Percentiles rank a stretch among this genome's conserved stretches.
Evolutionary conservation across 2,329 filamentous ascomycete species (phyloP).

Genomic region (Xylaria sp.): DNA sequence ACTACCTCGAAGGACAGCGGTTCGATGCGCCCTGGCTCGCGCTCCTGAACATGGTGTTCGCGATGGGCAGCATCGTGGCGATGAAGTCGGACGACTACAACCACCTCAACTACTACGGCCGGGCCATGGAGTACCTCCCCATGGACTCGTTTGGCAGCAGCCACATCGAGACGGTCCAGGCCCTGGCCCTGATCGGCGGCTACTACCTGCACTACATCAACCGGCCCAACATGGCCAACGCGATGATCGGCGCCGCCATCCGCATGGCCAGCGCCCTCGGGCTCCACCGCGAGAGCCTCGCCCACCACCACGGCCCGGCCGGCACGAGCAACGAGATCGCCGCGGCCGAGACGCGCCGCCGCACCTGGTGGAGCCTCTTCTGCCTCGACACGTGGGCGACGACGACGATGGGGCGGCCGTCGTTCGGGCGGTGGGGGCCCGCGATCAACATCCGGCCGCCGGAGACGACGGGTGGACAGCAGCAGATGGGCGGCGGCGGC

Average conservation of each 20-base stretch:
- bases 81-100: conserved; percentile 66
- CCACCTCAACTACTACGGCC: conserved; percentile 71
- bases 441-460: conserved; percentile 69
- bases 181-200: conserved; percentile 70
- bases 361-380: conserved; percentile 77
- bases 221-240: conserved; percentile 75
- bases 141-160: conserved; percentile 71
- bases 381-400: conserved; percentile 75
- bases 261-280: conserved; percentile 76
- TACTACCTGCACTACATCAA: conserved; percentile 81
- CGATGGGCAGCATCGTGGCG: conserved; percentile 72
- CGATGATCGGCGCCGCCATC: conserved; percentile 70
- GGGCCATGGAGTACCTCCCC: conserved; percentile 66
- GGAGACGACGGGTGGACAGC: too few relatives aligned
- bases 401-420: conserved; percentile 71
- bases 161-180: conserved; percentile 73
- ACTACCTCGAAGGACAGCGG: conserved; percentile 63
- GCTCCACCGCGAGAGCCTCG: conserved; percentile 65
- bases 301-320: conserved; percentile 42
- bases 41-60: conserved; percentile 75
- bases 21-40: conserved; percentile 72
- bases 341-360: conserved; percentile 62
- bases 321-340: conserved; percentile 48
- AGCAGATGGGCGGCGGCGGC: too few relatives aligned
- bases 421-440: conserved; percentile 67